Evolutionary conservation across 2,329 filamentous ascomycete species (phyloP).

Genomic region (Pyricularia sp.): DNA sequence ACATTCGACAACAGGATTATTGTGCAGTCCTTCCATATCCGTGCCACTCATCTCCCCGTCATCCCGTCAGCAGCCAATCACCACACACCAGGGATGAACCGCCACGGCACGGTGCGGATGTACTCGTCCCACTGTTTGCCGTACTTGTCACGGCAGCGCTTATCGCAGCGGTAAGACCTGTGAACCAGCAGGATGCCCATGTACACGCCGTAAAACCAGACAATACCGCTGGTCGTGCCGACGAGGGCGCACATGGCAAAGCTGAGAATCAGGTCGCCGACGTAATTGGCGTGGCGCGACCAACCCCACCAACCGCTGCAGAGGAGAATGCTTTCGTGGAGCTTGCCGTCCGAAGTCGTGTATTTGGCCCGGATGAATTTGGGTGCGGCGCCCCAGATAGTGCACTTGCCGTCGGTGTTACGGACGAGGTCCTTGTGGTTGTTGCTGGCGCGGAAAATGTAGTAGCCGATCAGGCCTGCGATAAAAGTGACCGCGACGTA

Average conservation of each 20-base stretch:
- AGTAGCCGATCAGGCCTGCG: neutral
- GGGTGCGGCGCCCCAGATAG: neutral
- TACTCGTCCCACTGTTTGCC: neutral
- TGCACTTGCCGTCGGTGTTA: neutral
- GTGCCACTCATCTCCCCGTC: no score
- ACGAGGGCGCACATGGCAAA: neutral
- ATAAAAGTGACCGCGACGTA: neutral
- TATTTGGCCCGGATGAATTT: neutral
- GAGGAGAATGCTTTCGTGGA: neutral
- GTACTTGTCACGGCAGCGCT: neutral
- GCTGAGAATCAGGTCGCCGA: neutral
- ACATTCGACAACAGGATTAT: no score
- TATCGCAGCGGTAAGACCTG: neutral
- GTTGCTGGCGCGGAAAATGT: neutral
- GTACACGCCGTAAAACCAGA: neutral
- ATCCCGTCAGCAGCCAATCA: neutral
- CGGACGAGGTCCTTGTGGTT: neutral
- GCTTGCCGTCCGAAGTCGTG: neutral
- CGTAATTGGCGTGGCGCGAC: neutral
- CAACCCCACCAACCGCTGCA: neutral
- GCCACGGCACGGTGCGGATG: neutral
- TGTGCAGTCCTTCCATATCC: no score
- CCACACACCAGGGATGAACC: neutral
- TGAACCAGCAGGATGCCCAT: neutral
- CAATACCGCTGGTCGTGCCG: neutral